Conservation (phyloP, 805 yeast genomes). For the Saccharomycopsis amapae region DNA sequence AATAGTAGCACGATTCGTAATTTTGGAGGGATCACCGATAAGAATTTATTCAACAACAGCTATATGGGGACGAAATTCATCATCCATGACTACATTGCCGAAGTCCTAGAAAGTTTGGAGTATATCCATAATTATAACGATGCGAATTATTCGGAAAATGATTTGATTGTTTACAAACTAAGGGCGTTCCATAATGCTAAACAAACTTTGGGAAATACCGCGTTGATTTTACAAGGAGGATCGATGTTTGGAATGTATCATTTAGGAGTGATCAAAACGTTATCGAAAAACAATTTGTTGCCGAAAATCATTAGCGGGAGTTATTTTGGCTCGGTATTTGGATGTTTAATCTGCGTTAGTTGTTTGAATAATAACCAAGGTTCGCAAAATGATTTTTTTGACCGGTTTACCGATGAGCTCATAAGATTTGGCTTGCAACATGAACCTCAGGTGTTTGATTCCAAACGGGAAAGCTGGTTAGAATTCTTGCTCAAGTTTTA, state of each 20-base stretch:
- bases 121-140: conserved; percentile 39
- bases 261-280: conserved; percentile 81
- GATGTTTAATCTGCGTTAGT: conserved; percentile 67
- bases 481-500: conserved; percentile 10
- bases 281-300: conserved; percentile 64
- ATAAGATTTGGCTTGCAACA: conserved; percentile 4
- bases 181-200: conserved; percentile 82
- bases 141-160: conserved; percentile 25
- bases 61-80: conserved; percentile 83
- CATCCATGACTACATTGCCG: conserved; percentile 80
- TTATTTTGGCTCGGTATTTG: conserved; percentile 91
- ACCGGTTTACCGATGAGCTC: conserved; percentile 4
- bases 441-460: conserved; percentile 6
- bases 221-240: conserved; percentile 89
- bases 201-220: conserved; percentile 86
- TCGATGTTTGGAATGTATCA: conserved; percentile 92
- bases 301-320: conserved; percentile 88
- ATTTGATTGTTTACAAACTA: conserved; percentile 34
- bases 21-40: conserved; percentile 84
- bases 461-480: conserved; percentile 3
- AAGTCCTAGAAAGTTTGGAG: conserved; percentile 62
- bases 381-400: background rate
- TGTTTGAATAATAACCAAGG: background rate
- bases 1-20: conserved; percentile 82
- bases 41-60: conserved; percentile 69